phyloP scores from a whole-genome alignment of 768 basidiomycete genomes.

The Glaciozyma martinii region DNA sequence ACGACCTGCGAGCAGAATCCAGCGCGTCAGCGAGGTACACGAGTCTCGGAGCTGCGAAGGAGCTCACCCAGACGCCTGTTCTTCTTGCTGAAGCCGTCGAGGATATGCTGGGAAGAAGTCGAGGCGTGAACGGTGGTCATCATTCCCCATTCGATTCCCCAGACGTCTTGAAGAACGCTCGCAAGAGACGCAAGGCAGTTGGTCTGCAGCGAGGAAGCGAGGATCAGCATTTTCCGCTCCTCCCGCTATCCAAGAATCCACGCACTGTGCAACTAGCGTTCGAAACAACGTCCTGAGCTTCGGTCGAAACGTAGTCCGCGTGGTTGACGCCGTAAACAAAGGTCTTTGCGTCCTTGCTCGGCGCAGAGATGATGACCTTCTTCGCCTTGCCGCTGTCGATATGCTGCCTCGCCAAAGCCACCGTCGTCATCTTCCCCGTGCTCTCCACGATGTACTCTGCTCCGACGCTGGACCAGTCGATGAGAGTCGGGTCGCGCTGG shows the following conservation, averaged over 20 bases:
- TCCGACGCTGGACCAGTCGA: slow-evolving; percentile 37
- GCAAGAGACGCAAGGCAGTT: slow-evolving; percentile 42
- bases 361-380: slow-evolving; percentile 41
- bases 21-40: not conserved
- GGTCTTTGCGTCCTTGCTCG: slow-evolving; percentile 29
- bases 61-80: slow-evolving; percentile 2
- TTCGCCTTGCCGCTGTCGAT: slow-evolving; percentile 34
- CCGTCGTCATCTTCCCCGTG: slow-evolving; percentile 39
- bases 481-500: slow-evolving; percentile 36
- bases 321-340: slow-evolving; percentile 41
- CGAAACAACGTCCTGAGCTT: slow-evolving; percentile 35
- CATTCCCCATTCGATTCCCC: slow-evolving; percentile 40
- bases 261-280: slow-evolving; percentile 39
- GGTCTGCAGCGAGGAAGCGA: slow-evolving; percentile 22
- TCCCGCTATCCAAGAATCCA: no score
- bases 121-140: slow-evolving; percentile 42
- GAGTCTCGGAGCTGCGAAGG: not conserved
- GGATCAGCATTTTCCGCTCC: not conserved
- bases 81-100: slow-evolving; percentile 41
- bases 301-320: slow-evolving; percentile 23
- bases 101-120: slow-evolving; percentile 39
- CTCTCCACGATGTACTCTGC: slow-evolving; percentile 39
- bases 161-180: slow-evolving; percentile 37
- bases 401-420: slow-evolving; percentile 35
- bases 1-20: not conserved